Conservation (phyloP, 306 rosid genomes). For the Lathyrus aphaca region DNA sequence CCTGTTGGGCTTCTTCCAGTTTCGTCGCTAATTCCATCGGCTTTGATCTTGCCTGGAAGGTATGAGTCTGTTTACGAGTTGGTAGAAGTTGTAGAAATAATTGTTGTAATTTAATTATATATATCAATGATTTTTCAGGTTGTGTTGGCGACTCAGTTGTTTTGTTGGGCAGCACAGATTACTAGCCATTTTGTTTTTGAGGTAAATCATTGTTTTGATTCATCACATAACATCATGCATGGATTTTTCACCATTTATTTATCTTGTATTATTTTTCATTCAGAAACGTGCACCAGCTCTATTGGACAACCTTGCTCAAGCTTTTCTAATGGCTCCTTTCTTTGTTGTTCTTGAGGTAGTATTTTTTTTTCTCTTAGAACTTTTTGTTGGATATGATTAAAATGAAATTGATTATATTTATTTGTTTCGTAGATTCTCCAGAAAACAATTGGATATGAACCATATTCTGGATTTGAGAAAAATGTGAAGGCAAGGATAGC, state of each 20-base stretch:
- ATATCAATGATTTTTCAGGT: slow-evolving; percentile 51
- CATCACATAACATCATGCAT: slow-evolving; percentile 3
- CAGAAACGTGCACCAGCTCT: slow-evolving; percentile 97
- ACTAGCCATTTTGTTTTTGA: slow-evolving; percentile 94
- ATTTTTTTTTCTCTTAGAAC: no score
- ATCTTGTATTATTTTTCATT: slow-evolving; percentile 7
- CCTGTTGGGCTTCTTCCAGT: no score
- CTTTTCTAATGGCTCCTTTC: slow-evolving; percentile 91
- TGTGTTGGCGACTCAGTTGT: slow-evolving; percentile 70
- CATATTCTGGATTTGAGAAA: slow-evolving; percentile 70
- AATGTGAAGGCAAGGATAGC: slow-evolving; percentile 64
- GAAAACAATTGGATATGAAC: slow-evolving; percentile 65
- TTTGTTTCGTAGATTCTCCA: slow-evolving; percentile 57
- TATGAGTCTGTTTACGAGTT: no score
- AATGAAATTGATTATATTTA: slow-evolving; percentile 7
- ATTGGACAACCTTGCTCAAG: slow-evolving; percentile 84
- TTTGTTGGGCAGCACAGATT: slow-evolving; percentile 91
- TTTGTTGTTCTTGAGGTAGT: slow-evolving; percentile 79
- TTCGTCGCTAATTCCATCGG: no score
- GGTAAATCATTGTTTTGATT: slow-evolving; percentile 55
- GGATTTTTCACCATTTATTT: slow-evolving; percentile 14
- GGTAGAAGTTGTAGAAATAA: no score
- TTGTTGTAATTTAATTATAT: slow-evolving; percentile 1
- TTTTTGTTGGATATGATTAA: not conserved
- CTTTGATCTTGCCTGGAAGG: no score